phyloP scores from a whole-genome alignment of 208 protist genomes.

The Trichomonas tenax region DNA sequence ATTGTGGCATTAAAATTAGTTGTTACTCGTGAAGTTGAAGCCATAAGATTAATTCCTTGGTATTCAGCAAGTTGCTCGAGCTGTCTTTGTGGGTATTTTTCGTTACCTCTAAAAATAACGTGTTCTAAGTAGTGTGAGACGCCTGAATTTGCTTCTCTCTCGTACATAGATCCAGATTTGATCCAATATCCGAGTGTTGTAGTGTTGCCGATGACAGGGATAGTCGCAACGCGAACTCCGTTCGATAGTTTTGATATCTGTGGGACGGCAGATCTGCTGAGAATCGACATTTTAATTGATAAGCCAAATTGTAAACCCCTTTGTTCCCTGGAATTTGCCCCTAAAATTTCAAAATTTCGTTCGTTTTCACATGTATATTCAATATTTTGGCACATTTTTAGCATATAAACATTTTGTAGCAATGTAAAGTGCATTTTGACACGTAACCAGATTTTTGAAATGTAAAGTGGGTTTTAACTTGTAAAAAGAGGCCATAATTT shows the following conservation, averaged over 20 bases:
- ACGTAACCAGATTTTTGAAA: too few relatives aligned
- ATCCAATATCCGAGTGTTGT: background rate
- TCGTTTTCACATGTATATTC: too few relatives aligned
- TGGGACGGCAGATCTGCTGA: background rate
- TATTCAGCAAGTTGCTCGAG: background rate
- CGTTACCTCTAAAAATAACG: background rate
- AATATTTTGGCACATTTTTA: too few relatives aligned
- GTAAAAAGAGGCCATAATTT: too few relatives aligned
- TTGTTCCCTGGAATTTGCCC: too few relatives aligned
- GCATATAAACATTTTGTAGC: too few relatives aligned
- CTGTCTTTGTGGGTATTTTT: background rate
- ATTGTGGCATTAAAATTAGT: background rate
- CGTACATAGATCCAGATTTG: background rate
- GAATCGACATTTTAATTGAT: slow-evolving; percentile 13
- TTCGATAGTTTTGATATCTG: background rate
- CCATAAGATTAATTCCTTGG: background rate
- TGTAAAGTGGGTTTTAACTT: too few relatives aligned
- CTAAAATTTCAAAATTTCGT: too few relatives aligned
- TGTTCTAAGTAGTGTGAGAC: slow-evolving; percentile 2
- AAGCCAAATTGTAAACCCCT: too few relatives aligned
- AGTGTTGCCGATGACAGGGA: background rate
- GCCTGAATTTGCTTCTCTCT: background rate
- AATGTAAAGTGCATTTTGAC: too few relatives aligned
- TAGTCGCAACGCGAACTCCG: background rate
- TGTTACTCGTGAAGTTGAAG: background rate